These are phyloP conservation scores for Cystobasidium onofrii DNA, from an alignment of 768 basidiomycete species.

Conservation along the genomic window DNA sequence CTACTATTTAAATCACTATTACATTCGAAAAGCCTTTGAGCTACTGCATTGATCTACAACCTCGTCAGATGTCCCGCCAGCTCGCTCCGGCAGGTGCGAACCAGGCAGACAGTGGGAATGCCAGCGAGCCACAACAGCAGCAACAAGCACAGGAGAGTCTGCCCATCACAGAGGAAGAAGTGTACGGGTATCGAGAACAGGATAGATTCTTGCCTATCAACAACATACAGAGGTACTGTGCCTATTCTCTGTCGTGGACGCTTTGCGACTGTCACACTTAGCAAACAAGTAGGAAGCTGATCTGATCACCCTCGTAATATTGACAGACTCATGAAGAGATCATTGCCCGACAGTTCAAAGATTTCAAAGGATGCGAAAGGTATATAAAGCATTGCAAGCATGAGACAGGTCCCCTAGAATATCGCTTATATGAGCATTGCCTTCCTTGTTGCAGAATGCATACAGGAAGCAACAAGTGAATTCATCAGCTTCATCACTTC, in stretches of 20 bases:
- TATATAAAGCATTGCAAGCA: neutral
- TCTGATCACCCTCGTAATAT: conserved; percentile 3
- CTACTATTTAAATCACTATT: neutral
- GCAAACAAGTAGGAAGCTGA: too few species aligned
- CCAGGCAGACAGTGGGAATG: neutral
- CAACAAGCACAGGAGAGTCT: neutral
- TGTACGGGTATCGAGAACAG: conserved; percentile 24
- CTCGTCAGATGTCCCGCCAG: conserved; percentile 15
- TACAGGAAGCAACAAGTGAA: conserved; percentile 96
- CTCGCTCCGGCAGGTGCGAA: conserved; percentile 16
- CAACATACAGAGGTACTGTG: conserved; percentile 84
- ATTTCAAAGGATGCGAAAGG: conserved; percentile 91
- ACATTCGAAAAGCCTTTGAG: too few species aligned
- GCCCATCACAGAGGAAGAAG: conserved; percentile 31
- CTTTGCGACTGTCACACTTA: too few species aligned
- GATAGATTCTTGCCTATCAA: conserved; percentile 56
- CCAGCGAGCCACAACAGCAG: neutral
- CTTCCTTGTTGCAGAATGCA: conserved; percentile 56
- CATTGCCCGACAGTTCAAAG: conserved; percentile 82
- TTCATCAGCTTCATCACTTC: conserved; percentile 97
- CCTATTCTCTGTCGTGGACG: too few species aligned
- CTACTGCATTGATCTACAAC: neutral
- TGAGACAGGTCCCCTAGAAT: neutral
- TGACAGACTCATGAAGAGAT: conserved; percentile 72
- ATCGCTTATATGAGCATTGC: neutral